Conservation (phyloP, 225 moss, liverwort and hornwort genomes). For the Anthoceros angustus region DNA sequence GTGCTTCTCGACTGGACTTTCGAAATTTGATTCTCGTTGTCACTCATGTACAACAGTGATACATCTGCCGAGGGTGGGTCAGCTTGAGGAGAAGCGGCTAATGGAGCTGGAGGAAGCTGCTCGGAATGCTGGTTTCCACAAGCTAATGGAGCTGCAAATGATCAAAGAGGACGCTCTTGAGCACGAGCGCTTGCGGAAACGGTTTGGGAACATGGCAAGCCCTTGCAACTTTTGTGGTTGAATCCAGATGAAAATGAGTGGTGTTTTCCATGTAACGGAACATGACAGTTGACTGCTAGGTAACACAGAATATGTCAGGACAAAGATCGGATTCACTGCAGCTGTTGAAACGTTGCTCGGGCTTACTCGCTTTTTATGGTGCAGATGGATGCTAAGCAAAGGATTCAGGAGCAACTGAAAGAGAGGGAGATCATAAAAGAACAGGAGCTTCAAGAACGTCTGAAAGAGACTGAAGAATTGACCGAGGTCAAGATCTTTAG, state of each 20-base stretch:
- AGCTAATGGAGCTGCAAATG: slow-evolving; percentile 1
- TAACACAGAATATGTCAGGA: background rate
- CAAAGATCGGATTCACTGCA: background rate
- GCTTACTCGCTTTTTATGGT: background rate
- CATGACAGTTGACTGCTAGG: background rate
- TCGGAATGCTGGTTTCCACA: background rate
- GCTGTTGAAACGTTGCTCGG: too few relatives aligned
- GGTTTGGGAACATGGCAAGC: background rate
- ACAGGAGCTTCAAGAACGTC: background rate
- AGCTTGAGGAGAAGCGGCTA: background rate
- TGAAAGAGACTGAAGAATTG: background rate
- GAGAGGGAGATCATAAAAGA: background rate
- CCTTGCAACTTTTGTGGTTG: too few relatives aligned
- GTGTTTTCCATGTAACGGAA: too few relatives aligned
- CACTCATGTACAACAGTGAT: background rate
- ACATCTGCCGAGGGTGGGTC: background rate
- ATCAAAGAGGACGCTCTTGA: background rate
- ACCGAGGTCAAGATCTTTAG: background rate
- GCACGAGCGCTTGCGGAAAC: background rate
- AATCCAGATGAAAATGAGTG: too few relatives aligned
- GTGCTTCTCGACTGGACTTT: background rate
- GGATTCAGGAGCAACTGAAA: slow-evolving; percentile 1
- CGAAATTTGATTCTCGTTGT: background rate
- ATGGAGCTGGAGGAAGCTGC: slow-evolving; percentile 1
- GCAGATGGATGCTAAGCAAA: background rate